Evolutionary conservation across 768 basidiomycete species (phyloP), one percentile per base, ranked within the genome.

Genomic region (Calocera cornea): DNA sequence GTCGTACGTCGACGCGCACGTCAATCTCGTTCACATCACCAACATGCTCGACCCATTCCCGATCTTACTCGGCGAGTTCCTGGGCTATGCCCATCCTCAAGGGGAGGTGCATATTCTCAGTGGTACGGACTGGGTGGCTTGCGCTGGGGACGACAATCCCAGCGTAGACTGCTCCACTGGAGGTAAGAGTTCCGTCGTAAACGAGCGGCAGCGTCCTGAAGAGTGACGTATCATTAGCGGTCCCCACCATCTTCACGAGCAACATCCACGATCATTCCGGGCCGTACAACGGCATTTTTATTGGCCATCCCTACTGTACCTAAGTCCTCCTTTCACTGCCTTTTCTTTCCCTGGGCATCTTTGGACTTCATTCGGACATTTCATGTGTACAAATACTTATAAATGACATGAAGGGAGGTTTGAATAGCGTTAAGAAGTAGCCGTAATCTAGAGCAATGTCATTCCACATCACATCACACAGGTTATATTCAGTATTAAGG

Each of bases 61-160:
- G 27, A 86, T 83, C 68, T 78, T 87, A 8, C 86, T 86, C 8
- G 81, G 79, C 1, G 76, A 79, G 22, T 77, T 75, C 67, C 74
- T 83, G 16, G 82, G 81, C 1, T 85, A 75, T 71, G 76, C 74
- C 65, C 84, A 85, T 47, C 79, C 81, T 1, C 77, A 76, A 22
- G 83, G 83, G 22, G 84, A 86, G 71, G 73, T 84, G 16, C 83
- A 85, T 69, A 82, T 86, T 49, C 78, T 81, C 41, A 77, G 76
- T 34, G 78, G 77, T 1, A 78, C 77, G 0, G 73, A 75, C 19
- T 89, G 87, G 86, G 74, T 79, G 24, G 67, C 75, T 7, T 88
- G 87, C 69, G 80, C 85, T 3, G 83, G 86, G 2, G 82, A 87
- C 54, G 54, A 60, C 31, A 60, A 60, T 31, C 14, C 54, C 5